Conservation (phyloP, 805 yeast species). For the Maudiozyma saulgeensis region DNA sequence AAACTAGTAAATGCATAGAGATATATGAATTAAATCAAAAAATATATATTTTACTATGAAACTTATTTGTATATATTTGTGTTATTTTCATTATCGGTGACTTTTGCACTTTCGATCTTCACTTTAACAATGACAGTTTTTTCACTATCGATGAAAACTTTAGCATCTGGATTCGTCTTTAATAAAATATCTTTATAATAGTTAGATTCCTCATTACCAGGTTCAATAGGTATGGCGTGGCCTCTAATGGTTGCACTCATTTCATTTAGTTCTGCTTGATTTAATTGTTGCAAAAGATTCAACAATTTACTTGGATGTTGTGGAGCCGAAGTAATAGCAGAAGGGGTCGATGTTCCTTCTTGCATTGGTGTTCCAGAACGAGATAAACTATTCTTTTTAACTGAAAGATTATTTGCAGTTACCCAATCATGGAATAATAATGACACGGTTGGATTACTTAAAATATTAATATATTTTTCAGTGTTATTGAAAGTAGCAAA, state of each 20-base stretch:
- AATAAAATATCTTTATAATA: conserved; percentile 55
- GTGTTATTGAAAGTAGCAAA: conserved; percentile 66
- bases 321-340: conserved; percentile 13
- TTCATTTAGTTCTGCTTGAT: conserved; percentile 69
- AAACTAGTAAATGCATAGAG: neutral
- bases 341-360: neutral
- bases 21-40: neutral
- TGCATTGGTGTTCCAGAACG: conserved; percentile 25
- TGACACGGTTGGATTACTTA: conserved; percentile 67
- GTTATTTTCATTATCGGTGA: conserved; percentile 70
- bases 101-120: conserved; percentile 56
- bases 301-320: conserved; percentile 36
- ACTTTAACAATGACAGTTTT: conserved; percentile 60
- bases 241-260: conserved; percentile 80
- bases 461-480: conserved; percentile 62
- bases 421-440: conserved; percentile 88
- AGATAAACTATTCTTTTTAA: conserved; percentile 22
- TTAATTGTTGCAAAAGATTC: conserved; percentile 61
- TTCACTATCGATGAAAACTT: conserved; percentile 54
- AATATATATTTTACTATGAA: too few relatives aligned
- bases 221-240: conserved; percentile 45
- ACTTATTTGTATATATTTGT: conserved; percentile 25
- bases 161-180: conserved; percentile 59
- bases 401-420: conserved; percentile 40
- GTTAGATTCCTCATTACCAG: conserved; percentile 39